Evolutionary conservation across 306 rosid species (phyloP).

Genomic region (Corylus heterophylla): DNA sequence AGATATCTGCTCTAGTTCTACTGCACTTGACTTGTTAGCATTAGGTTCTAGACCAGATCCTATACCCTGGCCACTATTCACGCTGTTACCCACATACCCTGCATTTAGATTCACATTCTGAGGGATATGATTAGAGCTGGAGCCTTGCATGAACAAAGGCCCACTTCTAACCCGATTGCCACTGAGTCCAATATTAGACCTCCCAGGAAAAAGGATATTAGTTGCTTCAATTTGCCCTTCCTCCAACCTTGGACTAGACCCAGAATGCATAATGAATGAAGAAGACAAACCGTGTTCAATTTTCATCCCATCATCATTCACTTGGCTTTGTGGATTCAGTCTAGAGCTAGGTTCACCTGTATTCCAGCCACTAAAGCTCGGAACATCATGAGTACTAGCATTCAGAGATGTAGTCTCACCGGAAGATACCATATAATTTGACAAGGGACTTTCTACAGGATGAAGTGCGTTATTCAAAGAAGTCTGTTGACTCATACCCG

Average conservation of each 20-base stretch:
- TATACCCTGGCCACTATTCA: conserved; percentile 47
- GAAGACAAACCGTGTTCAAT: conserved; percentile 54
- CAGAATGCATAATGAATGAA: conserved; percentile 41
- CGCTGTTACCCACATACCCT: conserved; percentile 35
- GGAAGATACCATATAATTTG: conserved; percentile 57
- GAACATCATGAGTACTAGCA: conserved; percentile 44
- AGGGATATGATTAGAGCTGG: conserved; percentile 49
- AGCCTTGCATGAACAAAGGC: conserved; percentile 60
- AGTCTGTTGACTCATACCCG: conserved; percentile 58
- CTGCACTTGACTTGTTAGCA: conserved; percentile 40
- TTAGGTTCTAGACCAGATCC: conserved; percentile 43
- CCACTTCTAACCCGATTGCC: conserved; percentile 57
- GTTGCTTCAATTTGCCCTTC: conserved; percentile 53
- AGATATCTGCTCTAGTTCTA: conserved; percentile 46
- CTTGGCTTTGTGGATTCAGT: conserved; percentile 48
- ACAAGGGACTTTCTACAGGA: conserved; percentile 53
- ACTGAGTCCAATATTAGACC: conserved; percentile 33
- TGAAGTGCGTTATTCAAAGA: conserved; percentile 47
- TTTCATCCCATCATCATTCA: conserved; percentile 49
- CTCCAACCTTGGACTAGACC: conserved; percentile 44
- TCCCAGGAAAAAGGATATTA: conserved; percentile 46
- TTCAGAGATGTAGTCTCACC: conserved; percentile 52
- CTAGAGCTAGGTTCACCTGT: conserved; percentile 63
- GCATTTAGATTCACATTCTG: conserved; percentile 46
- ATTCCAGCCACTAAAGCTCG: conserved; percentile 50